These are phyloP conservation scores for Periconia sp. DNA, from an alignment of 2,329 filamentous ascomycete genomes.

Conservation along the genomic window DNA sequence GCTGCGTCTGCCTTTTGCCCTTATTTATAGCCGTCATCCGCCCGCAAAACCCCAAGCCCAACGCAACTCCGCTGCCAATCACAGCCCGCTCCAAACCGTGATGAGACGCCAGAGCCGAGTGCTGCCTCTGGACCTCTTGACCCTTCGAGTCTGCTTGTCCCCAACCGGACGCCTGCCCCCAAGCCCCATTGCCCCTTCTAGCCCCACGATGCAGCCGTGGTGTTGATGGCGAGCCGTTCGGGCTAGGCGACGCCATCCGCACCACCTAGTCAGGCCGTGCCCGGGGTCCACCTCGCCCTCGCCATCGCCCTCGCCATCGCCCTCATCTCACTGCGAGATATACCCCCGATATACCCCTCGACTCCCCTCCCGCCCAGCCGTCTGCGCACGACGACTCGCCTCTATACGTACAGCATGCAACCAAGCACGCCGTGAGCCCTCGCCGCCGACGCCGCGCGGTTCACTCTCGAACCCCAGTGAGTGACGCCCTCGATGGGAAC, in stretches of 20 bases:
- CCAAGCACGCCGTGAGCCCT: too few relatives aligned
- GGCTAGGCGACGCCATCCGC: constrained; percentile 10
- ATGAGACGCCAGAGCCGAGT: background rate
- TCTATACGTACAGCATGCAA: too few relatives aligned
- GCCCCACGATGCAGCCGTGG: background rate
- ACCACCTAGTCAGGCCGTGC: constrained; percentile 1
- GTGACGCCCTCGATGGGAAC: constrained; percentile 6
- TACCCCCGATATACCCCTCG: background rate
- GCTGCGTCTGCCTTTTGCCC: constrained; percentile 10
- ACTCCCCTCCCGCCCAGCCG: background rate
- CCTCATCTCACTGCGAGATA: background rate
- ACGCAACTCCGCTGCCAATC: constrained; percentile 14
- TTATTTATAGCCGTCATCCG: constrained; percentile 14
- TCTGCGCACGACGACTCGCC: background rate
- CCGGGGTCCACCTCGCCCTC: background rate
- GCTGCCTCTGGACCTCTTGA: background rate
- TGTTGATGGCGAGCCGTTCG: constrained; percentile 9
- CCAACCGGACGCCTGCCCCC: too few relatives aligned
- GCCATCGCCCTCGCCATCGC: background rate
- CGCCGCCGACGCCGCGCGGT: background rate
- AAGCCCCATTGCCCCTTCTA: background rate
- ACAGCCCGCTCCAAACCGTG: background rate
- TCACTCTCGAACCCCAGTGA: background rate
- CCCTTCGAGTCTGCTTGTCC: too few relatives aligned
- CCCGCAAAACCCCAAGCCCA: background rate